Evolutionary conservation across 768 basidiomycete species (phyloP), one percentile per base, ranked within the genome.

Genomic region (Lentinula sp.): DNA sequence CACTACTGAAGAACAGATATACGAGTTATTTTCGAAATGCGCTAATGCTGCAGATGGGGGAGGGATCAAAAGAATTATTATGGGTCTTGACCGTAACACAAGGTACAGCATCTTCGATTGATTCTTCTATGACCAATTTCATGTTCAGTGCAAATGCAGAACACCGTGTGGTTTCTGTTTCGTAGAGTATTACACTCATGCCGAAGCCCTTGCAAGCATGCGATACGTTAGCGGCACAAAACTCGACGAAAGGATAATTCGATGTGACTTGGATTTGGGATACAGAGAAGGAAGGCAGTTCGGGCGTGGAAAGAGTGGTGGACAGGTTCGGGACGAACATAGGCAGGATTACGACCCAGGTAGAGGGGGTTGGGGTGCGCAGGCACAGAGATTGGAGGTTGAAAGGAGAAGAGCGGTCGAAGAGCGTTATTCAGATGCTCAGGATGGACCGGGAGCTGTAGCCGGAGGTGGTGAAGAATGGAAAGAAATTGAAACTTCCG

Each of bases 261-360:
- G 97, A 51, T 98, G 95, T 69, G 97, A 99, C 77, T 78, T 99
- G 69, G 97, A 99, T 77, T 80, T 95, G 31, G 97, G 97, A 5
- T 99, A 98, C 75, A 87, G 87, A 69, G 97, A 99, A 70, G 96
- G 96, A 13, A 80, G 97, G 63, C 97, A 99, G 74, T 99, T 98
- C 64, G 97, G 97, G 34, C 80, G 97, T 63, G 97, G 97, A 31
- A 98, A 95, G 74, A 95, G 93, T 65, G 97, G 97, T 35, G 97
- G 97, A 2, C 95, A 97, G 79, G 91, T 95, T 56, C 83, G 96
- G 66, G 97, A 99, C 70, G 97, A 99, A 70, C 97, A 97, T 71
- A 78, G 97, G 64, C 89, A 95, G 70, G 96, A 98, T 73, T 99
- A 95, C 70, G 95, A 98, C 71, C 88, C 94, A 60, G 97, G 97